phyloP scores from a whole-genome alignment of 2,329 filamentous ascomycete genomes.

The Scytalidium lignicola region DNA sequence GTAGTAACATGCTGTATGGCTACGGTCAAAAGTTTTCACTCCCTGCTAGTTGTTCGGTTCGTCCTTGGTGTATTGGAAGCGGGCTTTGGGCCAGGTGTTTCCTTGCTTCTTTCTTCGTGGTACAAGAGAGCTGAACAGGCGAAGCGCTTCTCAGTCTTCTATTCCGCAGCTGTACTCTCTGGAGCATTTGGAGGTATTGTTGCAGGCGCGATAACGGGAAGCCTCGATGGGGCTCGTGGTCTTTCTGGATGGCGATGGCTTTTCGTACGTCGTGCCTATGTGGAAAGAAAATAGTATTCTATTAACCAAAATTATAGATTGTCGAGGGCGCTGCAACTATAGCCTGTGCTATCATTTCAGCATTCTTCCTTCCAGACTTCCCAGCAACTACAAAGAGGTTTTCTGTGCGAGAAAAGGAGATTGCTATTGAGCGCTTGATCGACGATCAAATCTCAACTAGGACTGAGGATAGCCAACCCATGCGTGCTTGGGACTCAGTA shows the following conservation, averaged over 20 bases:
- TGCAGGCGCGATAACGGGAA: conserved; percentile 40
- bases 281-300: no score
- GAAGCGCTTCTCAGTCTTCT: conserved; percentile 47
- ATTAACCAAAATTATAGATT: conserved; percentile 19
- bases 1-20: conserved; percentile 42
- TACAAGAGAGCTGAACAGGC: conserved; percentile 47
- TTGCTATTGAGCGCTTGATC: conserved; percentile 36
- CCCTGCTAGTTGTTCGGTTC: conserved; percentile 40
- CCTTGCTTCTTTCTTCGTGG: conserved; percentile 45
- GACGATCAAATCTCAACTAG: conserved; percentile 30
- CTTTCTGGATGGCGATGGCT: conserved; percentile 47
- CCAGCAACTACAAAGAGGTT: conserved; percentile 40
- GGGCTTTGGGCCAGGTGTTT: conserved; percentile 40
- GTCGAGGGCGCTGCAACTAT: conserved; percentile 31
- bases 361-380: conserved; percentile 45
- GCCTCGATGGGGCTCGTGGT: conserved; percentile 39
- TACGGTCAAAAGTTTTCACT: conserved; percentile 36
- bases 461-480: conserved; percentile 16
- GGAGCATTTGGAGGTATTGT: conserved; percentile 44
- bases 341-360: conserved; percentile 34
- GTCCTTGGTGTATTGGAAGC: conserved; percentile 42
- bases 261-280: conserved; percentile 23
- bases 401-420: conserved; percentile 30
- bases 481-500: conserved; percentile 19
- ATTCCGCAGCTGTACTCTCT: conserved; percentile 45